phyloP scores from a whole-genome alignment of 1,284 basidiomycete species.

The Puccinia triticina region DNA sequence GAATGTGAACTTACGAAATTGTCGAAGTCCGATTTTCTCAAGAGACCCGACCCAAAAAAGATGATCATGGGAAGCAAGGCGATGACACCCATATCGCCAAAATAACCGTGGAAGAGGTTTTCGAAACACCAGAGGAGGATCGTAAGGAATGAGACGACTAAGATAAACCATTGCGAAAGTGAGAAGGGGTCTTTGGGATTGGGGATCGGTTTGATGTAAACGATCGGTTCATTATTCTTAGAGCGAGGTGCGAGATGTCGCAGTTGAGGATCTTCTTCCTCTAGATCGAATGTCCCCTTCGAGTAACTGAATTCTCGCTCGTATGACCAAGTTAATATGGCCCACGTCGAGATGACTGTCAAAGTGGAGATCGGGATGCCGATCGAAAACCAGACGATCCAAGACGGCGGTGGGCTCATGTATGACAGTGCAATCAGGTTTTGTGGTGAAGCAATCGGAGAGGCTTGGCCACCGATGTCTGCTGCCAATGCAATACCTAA shows the following conservation, averaged over 20 bases:
- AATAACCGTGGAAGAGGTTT: slow-evolving; percentile 72
- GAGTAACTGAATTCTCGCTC: slow-evolving; percentile 66
- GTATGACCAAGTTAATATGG: slow-evolving; percentile 82
- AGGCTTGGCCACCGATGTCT: slow-evolving; percentile 88
- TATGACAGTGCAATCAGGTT: slow-evolving; percentile 88
- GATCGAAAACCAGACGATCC: slow-evolving; percentile 92
- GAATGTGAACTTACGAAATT: slow-evolving; percentile 63
- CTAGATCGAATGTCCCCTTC: slow-evolving; percentile 66
- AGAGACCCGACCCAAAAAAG: slow-evolving; percentile 90
- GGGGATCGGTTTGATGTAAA: slow-evolving; percentile 63
- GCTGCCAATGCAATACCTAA: slow-evolving; percentile 94
- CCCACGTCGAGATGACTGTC: slow-evolving; percentile 87
- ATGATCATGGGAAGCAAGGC: slow-evolving; percentile 89
- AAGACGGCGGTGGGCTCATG: slow-evolving; percentile 85
- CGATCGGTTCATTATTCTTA: slow-evolving; percentile 29
- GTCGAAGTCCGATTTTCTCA: slow-evolving; percentile 96
- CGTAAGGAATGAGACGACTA: slow-evolving; percentile 79
- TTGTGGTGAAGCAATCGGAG: slow-evolving; percentile 81
- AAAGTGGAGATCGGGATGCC: slow-evolving; percentile 84
- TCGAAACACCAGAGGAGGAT: slow-evolving; percentile 91
- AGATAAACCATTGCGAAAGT: slow-evolving; percentile 86
- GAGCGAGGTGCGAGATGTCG: slow-evolving; percentile 15
- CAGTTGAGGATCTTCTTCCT: slow-evolving; percentile 38
- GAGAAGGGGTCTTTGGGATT: slow-evolving; percentile 79
- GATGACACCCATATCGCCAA: slow-evolving; percentile 98